phyloP scores from a whole-genome alignment of 441 rosid genomes.

The Gossypium laxum region DNA sequence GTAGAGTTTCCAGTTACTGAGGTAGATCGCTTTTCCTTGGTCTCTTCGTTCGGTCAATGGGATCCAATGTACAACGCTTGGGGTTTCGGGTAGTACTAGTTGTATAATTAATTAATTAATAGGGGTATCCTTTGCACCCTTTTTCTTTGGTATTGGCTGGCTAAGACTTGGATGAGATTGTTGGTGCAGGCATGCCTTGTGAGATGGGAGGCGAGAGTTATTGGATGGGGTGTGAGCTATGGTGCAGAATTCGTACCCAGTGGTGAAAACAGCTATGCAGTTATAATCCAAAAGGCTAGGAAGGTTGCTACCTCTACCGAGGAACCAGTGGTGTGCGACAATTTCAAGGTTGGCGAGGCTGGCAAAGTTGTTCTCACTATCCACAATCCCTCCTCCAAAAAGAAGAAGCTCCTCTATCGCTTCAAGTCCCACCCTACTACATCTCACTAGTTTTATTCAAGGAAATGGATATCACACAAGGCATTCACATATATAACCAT shows the following conservation, averaged over 20 bases:
- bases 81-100: not conserved
- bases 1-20: conserved; percentile 41
- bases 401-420: conserved; percentile 53
- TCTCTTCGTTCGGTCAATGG: not conserved
- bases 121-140: too few relatives aligned
- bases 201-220: conserved; percentile 48
- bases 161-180: not conserved
- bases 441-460: too few relatives aligned
- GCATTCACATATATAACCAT: too few relatives aligned
- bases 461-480: too few relatives aligned
- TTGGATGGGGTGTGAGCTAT: conserved; percentile 47
- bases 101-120: not conserved
- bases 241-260: conserved; percentile 49
- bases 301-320: conserved; percentile 24
- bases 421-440: conserved; percentile 21
- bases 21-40: conserved; percentile 18
- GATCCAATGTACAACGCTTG: not conserved
- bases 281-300: conserved; percentile 46
- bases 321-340: conserved; percentile 31
- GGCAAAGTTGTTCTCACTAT: conserved; percentile 49
- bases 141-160: not conserved
- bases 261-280: conserved; percentile 41
- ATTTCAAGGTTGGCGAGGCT: conserved; percentile 42
- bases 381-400: conserved; percentile 36
- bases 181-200: conserved; percentile 29